Base-by-base conservation (phyloP, 225 moss, liverwort and hornwort species). In the Pseudoscleropodium purum region DNA sequence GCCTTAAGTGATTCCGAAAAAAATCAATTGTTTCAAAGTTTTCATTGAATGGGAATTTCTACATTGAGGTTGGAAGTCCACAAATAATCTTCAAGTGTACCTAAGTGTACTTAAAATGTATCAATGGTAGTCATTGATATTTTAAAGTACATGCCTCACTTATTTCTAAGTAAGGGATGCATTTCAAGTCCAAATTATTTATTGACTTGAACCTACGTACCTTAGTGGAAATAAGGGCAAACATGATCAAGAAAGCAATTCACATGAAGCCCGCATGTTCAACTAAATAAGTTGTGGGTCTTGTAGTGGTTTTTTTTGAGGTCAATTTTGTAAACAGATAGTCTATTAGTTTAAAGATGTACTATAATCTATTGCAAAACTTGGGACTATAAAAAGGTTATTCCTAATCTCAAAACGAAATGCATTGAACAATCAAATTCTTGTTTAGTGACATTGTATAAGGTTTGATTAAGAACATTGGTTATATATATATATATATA, bases 211-310 rank as follows among this genome's bases (percentile, higher is more conserved):
- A n/a, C 1, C 2, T 56, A 56, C 9, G 3, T 72, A 72, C 1
- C 1, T 72, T 41, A 27, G 10, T 18, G 5, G 30, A 45, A 74
- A 30, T 2, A 30, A 30, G 0, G 45, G 3, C 18, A 74, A 73
- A 47, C 3, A 10, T 17, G 29, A 17, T 15, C 8, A 72, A 0
- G 9, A 41, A 15, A 26, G 5, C 26, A 41, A 72, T 74, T 16
- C 9, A 26, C 4, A 43, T 73, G 10, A 29, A 73, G 43, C 3
- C 2, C 0, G 0, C 9, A 27, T 41, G 15, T 5, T 3, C 9
- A 74, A 45, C 2, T 29, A 29, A 10, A 29, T 17, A 3, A 45
- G 2, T 30, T 45, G 10, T 45, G 6, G 17, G 2, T 45, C 30
- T 30, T 1, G 0, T 45, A 11, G 45, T 43, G 5, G 10, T 73